These are phyloP conservation scores for Paramecium tetraurelia DNA, from an alignment of 73 alveolate species.

Conservation along the genomic window DNA sequence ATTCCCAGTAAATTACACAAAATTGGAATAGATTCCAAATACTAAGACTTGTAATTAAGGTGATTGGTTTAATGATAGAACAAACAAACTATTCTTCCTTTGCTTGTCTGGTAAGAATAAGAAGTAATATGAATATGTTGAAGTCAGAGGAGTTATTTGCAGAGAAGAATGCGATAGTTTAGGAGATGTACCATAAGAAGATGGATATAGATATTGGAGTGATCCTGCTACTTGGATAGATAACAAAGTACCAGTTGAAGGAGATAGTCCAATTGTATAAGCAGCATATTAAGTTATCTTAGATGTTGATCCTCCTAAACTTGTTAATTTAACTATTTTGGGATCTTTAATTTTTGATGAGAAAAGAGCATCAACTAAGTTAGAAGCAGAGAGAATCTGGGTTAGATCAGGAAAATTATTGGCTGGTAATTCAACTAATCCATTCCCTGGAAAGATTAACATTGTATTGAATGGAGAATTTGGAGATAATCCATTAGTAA, in stretches of 20 bases:
- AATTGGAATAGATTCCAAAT: background rate
- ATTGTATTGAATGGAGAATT: conserved; percentile 16
- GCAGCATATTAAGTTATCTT: conserved; percentile 2
- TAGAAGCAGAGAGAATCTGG: conserved; percentile 53
- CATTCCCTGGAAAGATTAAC: conserved; percentile 41
- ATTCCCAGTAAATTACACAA: background rate
- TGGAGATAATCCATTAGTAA: conserved; percentile 1
- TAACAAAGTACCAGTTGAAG: background rate
- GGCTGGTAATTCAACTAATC: conserved; percentile 56
- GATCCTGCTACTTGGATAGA: conserved; percentile 5
- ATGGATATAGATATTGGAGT: background rate
- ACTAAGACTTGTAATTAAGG: conserved; percentile 48
- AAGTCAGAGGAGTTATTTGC: conserved; percentile 33
- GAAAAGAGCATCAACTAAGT: background rate
- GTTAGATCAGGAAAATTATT: conserved; percentile 42
- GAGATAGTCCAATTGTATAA: conserved; percentile 11
- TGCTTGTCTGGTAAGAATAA: conserved; percentile 46
- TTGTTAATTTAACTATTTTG: background rate
- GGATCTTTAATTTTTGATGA: conserved; percentile 50
- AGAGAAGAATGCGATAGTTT: conserved; percentile 16
- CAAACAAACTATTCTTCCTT: conserved; percentile 20
- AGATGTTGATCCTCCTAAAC: conserved; percentile 43
- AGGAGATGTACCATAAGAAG: background rate
- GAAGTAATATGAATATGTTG: conserved; percentile 27
- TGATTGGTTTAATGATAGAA: conserved; percentile 51